phyloP scores from a whole-genome alignment of 164 flowering plant genomes.

The Magnolia sinica region DNA sequence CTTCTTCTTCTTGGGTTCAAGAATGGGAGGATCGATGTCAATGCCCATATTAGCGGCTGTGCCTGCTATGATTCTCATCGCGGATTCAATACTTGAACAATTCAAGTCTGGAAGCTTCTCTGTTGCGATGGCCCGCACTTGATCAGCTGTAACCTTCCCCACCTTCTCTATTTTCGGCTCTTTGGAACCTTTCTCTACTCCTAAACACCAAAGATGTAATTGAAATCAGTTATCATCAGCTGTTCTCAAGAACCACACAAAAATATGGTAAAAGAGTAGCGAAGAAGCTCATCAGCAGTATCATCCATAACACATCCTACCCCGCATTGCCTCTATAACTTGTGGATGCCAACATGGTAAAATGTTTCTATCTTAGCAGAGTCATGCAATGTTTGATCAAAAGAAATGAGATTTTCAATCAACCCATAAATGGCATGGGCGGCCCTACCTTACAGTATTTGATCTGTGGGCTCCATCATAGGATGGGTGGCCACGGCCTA shows the following conservation, averaged over 20 bases:
- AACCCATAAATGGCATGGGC: too few relatives aligned
- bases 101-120: conserved; percentile 96
- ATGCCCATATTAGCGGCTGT: conserved; percentile 98
- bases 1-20: conserved; percentile 62
- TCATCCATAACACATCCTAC: neutral
- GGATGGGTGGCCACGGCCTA: too few relatives aligned
- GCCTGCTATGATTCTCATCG: conserved; percentile 95
- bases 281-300: neutral
- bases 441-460: too few relatives aligned
- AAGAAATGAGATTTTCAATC: too few relatives aligned
- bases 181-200: conserved; percentile 88
- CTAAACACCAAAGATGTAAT: conserved; percentile 22
- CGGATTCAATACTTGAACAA: conserved; percentile 78
- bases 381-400: too few relatives aligned
- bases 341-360: neutral
- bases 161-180: conserved; percentile 68
- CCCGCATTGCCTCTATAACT: neutral
- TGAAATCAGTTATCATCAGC: neutral
- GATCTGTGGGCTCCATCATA: too few relatives aligned
- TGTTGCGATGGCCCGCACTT: conserved; percentile 60
- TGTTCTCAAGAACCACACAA: neutral
- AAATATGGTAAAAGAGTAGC: neutral
- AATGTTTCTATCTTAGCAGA: too few relatives aligned
- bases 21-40: conserved; percentile 85
- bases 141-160: conserved; percentile 84